Base-by-base conservation (phyloP, 768 basidiomycete genomes). In the Suillus fuscotomentosus region DNA sequence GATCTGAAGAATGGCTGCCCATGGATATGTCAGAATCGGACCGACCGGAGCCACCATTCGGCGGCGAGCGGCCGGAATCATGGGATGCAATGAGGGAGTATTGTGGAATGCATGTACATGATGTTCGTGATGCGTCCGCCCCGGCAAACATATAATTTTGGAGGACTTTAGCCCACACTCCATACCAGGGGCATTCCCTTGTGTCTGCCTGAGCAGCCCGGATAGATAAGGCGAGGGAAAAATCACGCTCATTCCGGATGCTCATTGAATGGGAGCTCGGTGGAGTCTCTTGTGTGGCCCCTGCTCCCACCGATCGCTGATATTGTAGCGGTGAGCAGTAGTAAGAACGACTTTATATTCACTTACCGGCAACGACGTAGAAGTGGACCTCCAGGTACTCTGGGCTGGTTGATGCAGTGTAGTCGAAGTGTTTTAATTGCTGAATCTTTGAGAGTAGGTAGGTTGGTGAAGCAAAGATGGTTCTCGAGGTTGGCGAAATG, bases 121-220 rank as follows among this genome's bases (percentile, higher is more conserved):
- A 39, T 15, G 34, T 36, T 31, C 13, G 60, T 34, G 15, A 34
- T 17, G n/a, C 48, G 5, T 61, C 48, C 10, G 41, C 47, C 9
- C 8, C 31, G 15, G 27, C 27, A 4, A 14, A 51, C 51, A 61
- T 47, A 61, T 61, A 39, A 13, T 27, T 27, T 27, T 45, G 36
- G 6, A 61, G 17, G 15, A 61, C 45, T 39, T 51, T 61, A 34
- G 31, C 9, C 47, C 51, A 61, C n/a, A 61, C 60, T n/a, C 47
- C 43, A 36, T 61, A 61, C 60, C 60, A 61, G 8, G 47, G 45
- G 11, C 60, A 61, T 22, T 61, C 60, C 36, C 60, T 45, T 9
- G 17, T 17, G 50, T 61, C 60, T 3, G 6, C 34, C 38, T 50
- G 14, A 48, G 60, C 60, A 4, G 22, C 60, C n/a, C 8, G 60